Percentiles rank a stretch among this genome's conserved stretches.
Conservation (phyloP, 371 early-diverging fungal genomes). For the Rhizopus sp. region DNA sequence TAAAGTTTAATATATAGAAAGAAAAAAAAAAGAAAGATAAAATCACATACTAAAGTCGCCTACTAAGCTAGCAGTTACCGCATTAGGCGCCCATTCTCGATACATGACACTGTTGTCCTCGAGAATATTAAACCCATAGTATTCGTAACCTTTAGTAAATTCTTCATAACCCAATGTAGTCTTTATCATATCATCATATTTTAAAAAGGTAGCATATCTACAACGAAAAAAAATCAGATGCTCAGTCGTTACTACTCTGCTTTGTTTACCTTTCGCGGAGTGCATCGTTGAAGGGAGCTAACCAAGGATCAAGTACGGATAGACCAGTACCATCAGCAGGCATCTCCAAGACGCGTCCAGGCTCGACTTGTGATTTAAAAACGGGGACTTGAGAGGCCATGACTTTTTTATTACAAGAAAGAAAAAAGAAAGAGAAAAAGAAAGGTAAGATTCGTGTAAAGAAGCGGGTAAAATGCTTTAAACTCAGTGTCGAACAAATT, state of each 20-base stretch:
- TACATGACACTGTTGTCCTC: slow-evolving; percentile 69
- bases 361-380: slow-evolving; percentile 31
- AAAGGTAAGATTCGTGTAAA: not conserved
- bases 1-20: too few relatives aligned
- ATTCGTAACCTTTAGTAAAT: slow-evolving; percentile 77
- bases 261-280: slow-evolving; percentile 54
- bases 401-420: not conserved
- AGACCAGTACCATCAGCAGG: slow-evolving; percentile 62
- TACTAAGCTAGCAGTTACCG: slow-evolving; percentile 71
- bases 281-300: slow-evolving; percentile 61
- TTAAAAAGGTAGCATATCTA: slow-evolving; percentile 52
- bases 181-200: slow-evolving; percentile 69
- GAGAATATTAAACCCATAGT: slow-evolving; percentile 70
- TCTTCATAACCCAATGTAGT: slow-evolving; percentile 70
- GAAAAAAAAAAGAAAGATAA: too few relatives aligned
- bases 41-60: slow-evolving; percentile 95
- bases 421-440: not conserved
- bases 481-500: not conserved
- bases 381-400: slow-evolving; percentile 7
- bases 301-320: slow-evolving; percentile 65
- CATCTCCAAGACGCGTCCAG: slow-evolving; percentile 33
- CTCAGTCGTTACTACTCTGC: too few relatives aligned
- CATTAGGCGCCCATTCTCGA: slow-evolving; percentile 94
- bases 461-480: too few relatives aligned
- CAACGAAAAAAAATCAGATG: not conserved